Evolutionary conservation across 2,329 filamentous ascomycete species (phyloP).

Genomic region (Emergomyces pasteurianus): DNA sequence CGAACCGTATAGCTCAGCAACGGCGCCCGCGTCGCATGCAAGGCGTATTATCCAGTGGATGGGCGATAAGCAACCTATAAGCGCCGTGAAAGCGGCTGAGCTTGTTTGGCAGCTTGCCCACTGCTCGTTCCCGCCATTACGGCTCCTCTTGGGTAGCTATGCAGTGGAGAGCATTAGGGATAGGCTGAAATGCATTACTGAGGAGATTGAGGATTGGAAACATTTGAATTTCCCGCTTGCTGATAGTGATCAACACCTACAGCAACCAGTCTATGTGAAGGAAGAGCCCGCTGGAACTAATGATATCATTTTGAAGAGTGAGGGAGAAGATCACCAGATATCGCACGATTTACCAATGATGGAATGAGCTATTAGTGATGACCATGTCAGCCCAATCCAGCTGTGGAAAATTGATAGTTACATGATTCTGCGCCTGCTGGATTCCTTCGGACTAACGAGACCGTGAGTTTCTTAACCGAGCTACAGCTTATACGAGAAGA

Average conservation of each 20-base stretch:
- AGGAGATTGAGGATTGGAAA: conserved; percentile 92
- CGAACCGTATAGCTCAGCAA: conserved; percentile 64
- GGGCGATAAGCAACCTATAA: conserved; percentile 81
- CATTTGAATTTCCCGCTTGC: conserved; percentile 56
- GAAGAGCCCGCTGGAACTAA: background rate
- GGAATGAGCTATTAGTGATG: background rate
- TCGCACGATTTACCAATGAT: background rate
- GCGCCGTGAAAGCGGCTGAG: conserved; percentile 84
- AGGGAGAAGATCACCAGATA: background rate
- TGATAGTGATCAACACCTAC: conserved; percentile 9
- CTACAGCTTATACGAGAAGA: background rate
- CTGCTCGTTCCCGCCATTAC: conserved; percentile 81
- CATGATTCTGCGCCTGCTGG: background rate
- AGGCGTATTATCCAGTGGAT: conserved; percentile 90
- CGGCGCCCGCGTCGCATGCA: conserved; percentile 76
- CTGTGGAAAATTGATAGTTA: background rate
- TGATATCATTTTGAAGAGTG: background rate
- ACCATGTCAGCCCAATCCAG: too few species aligned
- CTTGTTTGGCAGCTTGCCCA: conserved; percentile 90
- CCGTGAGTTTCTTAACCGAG: background rate
- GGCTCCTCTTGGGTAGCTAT: conserved; percentile 80
- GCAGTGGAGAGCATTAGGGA: conserved; percentile 94
- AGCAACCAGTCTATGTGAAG: background rate
- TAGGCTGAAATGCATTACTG: conserved; percentile 75
- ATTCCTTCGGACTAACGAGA: background rate